These are phyloP conservation scores for Capsicum baccatum DNA, from an alignment of 257 asterid species.

Conservation along the genomic window DNA sequence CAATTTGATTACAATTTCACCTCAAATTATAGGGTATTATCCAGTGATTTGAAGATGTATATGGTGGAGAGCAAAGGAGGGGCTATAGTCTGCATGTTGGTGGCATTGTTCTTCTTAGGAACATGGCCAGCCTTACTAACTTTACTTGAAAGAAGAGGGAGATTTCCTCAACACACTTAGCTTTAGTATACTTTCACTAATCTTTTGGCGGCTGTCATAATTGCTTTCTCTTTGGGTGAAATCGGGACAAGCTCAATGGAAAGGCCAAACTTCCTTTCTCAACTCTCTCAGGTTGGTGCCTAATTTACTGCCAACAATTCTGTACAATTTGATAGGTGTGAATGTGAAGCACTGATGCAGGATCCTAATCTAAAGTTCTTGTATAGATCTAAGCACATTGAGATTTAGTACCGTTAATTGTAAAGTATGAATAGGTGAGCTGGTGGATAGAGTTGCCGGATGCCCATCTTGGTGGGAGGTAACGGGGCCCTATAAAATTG, in stretches of 20 bases:
- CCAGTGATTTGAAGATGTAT: conserved; percentile 61
- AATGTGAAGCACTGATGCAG: conserved; percentile 7
- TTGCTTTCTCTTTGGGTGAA: conserved; percentile 91
- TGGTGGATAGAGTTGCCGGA: neutral
- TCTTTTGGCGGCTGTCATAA: conserved; percentile 83
- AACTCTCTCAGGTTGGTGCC: conserved; percentile 68
- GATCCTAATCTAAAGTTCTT: neutral
- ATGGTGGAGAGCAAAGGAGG: conserved; percentile 94
- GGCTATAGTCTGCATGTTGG: conserved; percentile 86
- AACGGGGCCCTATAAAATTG: neutral
- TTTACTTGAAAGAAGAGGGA: conserved; percentile 87
- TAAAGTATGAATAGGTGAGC: neutral
- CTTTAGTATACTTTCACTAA: conserved; percentile 88
- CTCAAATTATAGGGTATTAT: conserved; percentile 8
- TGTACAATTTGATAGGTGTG: neutral
- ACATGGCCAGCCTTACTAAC: conserved; percentile 96
- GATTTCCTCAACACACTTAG: conserved; percentile 91
- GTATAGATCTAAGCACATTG: neutral
- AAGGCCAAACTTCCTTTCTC: conserved; percentile 71
- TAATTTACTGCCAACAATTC: neutral
- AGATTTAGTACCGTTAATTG: neutral
- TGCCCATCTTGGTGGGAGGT: neutral
- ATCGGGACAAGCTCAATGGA: conserved; percentile 57
- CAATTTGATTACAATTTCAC: conserved; percentile 34
- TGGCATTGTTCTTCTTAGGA: conserved; percentile 76